phyloP scores from a whole-genome alignment of 2,329 filamentous ascomycete species.

The Fusarium chaquense region DNA sequence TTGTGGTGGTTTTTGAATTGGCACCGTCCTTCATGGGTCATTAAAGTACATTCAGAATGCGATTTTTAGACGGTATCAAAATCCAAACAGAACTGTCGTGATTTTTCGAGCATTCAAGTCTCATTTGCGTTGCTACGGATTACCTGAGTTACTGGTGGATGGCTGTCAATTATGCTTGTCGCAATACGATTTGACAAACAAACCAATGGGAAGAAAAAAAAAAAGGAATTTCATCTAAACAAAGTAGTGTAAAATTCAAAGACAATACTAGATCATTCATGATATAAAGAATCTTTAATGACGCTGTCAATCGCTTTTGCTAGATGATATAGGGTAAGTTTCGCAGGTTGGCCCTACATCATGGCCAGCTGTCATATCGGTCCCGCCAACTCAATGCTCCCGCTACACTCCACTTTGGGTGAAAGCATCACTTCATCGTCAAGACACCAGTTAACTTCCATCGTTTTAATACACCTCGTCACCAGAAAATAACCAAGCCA shows the following conservation, averaged over 20 bases:
- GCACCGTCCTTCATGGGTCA: background rate
- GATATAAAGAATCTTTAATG: background rate
- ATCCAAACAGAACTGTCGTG: no score
- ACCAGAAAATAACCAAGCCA: constrained; percentile 35
- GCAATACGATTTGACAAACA: background rate
- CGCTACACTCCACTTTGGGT: constrained; percentile 14
- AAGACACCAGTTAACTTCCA: background rate
- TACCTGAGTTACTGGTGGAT: background rate
- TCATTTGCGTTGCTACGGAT: background rate
- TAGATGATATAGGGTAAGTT: constrained; percentile 21
- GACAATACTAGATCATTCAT: background rate
- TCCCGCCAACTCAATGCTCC: constrained; percentile 26
- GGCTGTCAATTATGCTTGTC: background rate
- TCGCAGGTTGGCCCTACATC: background rate
- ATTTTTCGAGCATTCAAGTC: no score
- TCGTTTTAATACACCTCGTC: background rate
- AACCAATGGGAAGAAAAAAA: background rate
- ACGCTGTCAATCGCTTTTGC: background rate
- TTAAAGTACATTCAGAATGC: background rate
- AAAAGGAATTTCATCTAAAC: background rate
- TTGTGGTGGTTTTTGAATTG: background rate
- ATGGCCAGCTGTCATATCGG: constrained; percentile 28
- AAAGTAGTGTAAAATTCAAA: background rate
- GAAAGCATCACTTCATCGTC: constrained; percentile 32
- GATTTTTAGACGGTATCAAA: background rate